These are phyloP conservation scores for Catharanthus roseus DNA, from an alignment of 257 asterid genomes.

Conservation along the genomic window DNA sequence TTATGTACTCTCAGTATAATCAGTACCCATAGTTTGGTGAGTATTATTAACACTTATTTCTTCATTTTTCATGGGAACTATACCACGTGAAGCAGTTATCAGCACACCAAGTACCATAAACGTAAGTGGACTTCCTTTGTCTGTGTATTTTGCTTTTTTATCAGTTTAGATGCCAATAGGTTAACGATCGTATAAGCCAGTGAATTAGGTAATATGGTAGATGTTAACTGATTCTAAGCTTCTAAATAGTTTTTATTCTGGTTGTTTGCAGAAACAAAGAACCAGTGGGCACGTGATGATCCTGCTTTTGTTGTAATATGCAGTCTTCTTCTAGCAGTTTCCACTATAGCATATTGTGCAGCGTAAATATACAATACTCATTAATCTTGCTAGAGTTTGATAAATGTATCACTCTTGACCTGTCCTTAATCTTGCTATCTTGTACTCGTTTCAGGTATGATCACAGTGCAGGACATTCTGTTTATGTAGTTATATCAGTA, in stretches of 20 bases:
- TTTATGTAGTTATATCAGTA: constrained; percentile 75
- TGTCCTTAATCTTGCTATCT: constrained; percentile 8
- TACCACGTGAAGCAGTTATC: constrained; percentile 64
- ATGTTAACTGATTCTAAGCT: constrained; percentile 9
- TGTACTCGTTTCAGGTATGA: constrained; percentile 70
- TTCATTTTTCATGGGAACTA: constrained; percentile 43
- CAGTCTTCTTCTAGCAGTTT: constrained; percentile 73
- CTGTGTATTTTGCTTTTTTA: background rate
- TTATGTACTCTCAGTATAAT: background rate
- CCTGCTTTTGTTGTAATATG: constrained; percentile 96
- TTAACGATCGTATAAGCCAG: background rate
- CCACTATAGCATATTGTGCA: constrained; percentile 82
- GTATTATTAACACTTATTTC: constrained; percentile 27
- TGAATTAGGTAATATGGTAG: background rate
- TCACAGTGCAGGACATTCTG: constrained; percentile 87
- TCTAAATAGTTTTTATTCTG: constrained; percentile 2
- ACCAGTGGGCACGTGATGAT: constrained; percentile 99
- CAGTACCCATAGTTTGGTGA: background rate
- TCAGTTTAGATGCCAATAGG: background rate
- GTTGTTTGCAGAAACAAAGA: constrained; percentile 80
- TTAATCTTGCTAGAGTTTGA: background rate
- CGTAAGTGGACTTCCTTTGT: constrained; percentile 58
- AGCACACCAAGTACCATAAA: constrained; percentile 95
- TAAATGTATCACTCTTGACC: constrained; percentile 16
- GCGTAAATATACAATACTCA: constrained; percentile 58